Percentiles rank a stretch among this genome's conserved stretches.
Conservation (phyloP, 305 asterid species). For the Withania somnifera region DNA sequence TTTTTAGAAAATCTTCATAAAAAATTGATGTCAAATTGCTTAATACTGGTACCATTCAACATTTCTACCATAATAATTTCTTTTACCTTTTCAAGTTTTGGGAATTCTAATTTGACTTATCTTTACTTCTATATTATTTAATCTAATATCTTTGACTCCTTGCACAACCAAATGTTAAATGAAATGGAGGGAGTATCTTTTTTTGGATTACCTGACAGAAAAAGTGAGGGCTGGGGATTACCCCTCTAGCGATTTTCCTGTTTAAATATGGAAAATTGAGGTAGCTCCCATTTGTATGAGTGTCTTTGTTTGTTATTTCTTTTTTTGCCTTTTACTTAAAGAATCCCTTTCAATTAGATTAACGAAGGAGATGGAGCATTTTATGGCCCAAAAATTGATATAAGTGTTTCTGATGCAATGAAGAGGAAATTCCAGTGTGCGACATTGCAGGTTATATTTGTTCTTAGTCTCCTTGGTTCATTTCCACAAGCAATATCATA, state of each 20-base stretch:
- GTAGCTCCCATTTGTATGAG: not conserved
- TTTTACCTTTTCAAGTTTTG: not conserved
- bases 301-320: not conserved
- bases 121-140: not conserved
- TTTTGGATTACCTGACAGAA: not conserved
- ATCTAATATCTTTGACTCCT: not conserved
- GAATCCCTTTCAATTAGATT: slow-evolving; percentile 27
- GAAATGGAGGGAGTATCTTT: not conserved
- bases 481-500: not conserved
- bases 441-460: slow-evolving; percentile 54
- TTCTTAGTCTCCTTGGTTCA: slow-evolving; percentile 4
- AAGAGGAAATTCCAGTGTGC: slow-evolving; percentile 96
- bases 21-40: not conserved
- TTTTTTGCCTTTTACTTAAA: not conserved
- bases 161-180: not conserved
- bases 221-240: not conserved
- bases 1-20: not conserved
- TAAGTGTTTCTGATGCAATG: slow-evolving; percentile 94
- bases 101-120: not conserved
- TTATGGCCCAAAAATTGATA: slow-evolving; percentile 97
- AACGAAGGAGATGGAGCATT: slow-evolving; percentile 99
- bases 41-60: not conserved
- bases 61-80: not conserved
- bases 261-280: not conserved
- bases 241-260: not conserved